These are phyloP conservation scores for Penicillium sp. DNA, from an alignment of 2,329 filamentous ascomycete species.

Conservation along the genomic window DNA sequence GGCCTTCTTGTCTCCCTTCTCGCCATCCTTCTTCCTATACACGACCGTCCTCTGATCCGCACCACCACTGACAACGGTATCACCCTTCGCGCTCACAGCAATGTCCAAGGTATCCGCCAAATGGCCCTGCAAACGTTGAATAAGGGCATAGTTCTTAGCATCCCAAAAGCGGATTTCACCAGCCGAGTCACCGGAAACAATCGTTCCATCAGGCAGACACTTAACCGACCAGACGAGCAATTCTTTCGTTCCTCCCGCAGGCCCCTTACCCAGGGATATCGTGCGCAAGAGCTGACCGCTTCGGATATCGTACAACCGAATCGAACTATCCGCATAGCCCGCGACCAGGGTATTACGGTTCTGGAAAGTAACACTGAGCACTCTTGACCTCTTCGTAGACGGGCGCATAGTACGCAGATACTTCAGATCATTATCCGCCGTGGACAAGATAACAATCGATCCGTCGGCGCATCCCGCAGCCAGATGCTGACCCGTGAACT, in stretches of 20 bases:
- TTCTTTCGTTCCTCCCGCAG: slow-evolving; percentile 67
- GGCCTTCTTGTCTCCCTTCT: slow-evolving; percentile 46
- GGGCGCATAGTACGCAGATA: slow-evolving; percentile 70
- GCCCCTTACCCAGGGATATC: slow-evolving; percentile 76
- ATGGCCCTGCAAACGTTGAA: slow-evolving; percentile 76
- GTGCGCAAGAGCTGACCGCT: slow-evolving; percentile 66
- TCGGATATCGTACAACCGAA: slow-evolving; percentile 78
- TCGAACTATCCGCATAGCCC: slow-evolving; percentile 86
- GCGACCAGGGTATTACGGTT: slow-evolving; percentile 72
- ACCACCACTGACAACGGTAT: slow-evolving; percentile 75
- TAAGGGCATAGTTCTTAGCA: slow-evolving; percentile 78
- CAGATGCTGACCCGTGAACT: slow-evolving; percentile 52
- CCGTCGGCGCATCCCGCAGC: slow-evolving; percentile 87
- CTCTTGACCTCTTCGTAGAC: slow-evolving; percentile 73
- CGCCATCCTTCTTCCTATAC: slow-evolving; percentile 55
- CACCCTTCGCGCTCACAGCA: slow-evolving; percentile 70
- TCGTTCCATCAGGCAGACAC: slow-evolving; percentile 74
- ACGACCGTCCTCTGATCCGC: slow-evolving; percentile 82
- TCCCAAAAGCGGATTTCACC: slow-evolving; percentile 92
- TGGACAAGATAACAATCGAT: slow-evolving; percentile 75
- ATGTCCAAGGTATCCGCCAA: slow-evolving; percentile 83
- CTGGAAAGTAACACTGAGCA: slow-evolving; percentile 86
- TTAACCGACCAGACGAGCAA: slow-evolving; percentile 91
- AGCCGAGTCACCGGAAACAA: slow-evolving; percentile 89
- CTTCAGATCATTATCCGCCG: slow-evolving; percentile 70